Evolutionary conservation across 805 yeast species (phyloP), one percentile per base, ranked within the genome.

Genomic region (Millerago galiae): DNA sequence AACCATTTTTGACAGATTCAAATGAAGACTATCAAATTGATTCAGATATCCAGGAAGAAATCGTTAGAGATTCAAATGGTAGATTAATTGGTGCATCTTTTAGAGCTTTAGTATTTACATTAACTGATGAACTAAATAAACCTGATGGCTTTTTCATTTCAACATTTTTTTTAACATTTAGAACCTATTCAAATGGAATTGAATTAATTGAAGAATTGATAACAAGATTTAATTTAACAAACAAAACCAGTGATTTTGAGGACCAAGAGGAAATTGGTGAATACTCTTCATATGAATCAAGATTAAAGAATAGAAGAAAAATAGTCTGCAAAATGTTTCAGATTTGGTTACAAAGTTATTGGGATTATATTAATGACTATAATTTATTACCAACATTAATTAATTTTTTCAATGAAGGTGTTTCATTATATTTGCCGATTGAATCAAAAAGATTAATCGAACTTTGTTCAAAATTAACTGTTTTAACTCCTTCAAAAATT

Each of bases 261-360:
- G 52, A 54, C 33, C 50, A 54, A 11, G 63, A 62, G 4, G 60
- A 56, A 32, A 63, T 59, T 36, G 68, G 66, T 3, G 62, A 58
- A 33, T 68, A 59, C 43, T 64, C 75, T 2, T 63, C 72, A 2
- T 52, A 49, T 39, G 54, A 16, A 46, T 62, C 49, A 67, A 72
- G 44, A 66, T 73, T 15, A 65, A 71, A 49, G 53, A 79, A 72
- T 48, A 72, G 93, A 58, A 67, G 91, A 55, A 76, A 78, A 47
- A 62, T 83, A 37, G 79, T 88, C 32, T 77, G 82, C 50, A 77
- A 75, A 49, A 70, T 83, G 59, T 76, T 89, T 56, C 84, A 79
- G 58, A 67, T 77, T 29, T 91, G 99, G 99, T 65, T 91, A 60
- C 95, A 88, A 60, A 81, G 93, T 40, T 89, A 83, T 58, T 91